Conservation (phyloP, 1,284 basidiomycete genomes). For the Leccinum subfulvum region DNA sequence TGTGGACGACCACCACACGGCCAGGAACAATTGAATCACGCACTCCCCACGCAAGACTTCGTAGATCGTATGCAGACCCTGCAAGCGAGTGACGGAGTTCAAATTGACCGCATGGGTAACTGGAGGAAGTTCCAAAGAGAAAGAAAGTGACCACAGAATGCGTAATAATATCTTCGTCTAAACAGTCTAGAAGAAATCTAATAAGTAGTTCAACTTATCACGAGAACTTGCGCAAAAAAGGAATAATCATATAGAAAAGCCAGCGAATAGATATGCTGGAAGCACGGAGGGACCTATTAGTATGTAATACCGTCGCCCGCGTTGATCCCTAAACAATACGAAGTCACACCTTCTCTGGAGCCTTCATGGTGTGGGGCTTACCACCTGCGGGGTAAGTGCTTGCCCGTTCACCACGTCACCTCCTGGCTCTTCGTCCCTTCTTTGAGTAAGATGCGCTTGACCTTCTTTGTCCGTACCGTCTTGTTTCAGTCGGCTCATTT, state of each 20-base stretch:
- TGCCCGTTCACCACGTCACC: slow-evolving; percentile 32
- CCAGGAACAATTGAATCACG: slow-evolving; percentile 1
- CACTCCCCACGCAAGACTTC: slow-evolving; percentile 18
- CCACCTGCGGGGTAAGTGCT: slow-evolving; percentile 34
- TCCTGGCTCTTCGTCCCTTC: slow-evolving; percentile 29
- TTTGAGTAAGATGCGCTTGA: slow-evolving; percentile 25
- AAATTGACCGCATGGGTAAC: slow-evolving; percentile 13
- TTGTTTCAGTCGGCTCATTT: slow-evolving; percentile 64
- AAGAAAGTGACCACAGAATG: slow-evolving; percentile 12
- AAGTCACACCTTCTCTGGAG: slow-evolving; percentile 33
- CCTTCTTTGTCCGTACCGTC: slow-evolving; percentile 43
- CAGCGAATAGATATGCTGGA: slow-evolving; percentile 34
- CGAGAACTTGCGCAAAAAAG: slow-evolving; percentile 33
- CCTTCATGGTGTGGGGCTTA: slow-evolving; percentile 35
- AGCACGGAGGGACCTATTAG: slow-evolving; percentile 15
- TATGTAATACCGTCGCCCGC: slow-evolving; percentile 27
- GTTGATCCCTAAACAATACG: slow-evolving; percentile 27
- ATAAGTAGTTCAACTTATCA: slow-evolving; percentile 12
- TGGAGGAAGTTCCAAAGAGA: slow-evolving; percentile 17
- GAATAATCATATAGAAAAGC: slow-evolving; percentile 41
- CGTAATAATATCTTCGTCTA: slow-evolving; percentile 22
- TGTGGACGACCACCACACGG: slow-evolving; percentile 10
- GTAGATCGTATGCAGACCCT: slow-evolving; percentile 14
- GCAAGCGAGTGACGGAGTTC: slow-evolving; percentile 14
- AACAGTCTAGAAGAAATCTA: slow-evolving; percentile 26